Base-by-base conservation (phyloP, 2,329 filamentous ascomycete species). In the Chaetomium sp. region DNA sequence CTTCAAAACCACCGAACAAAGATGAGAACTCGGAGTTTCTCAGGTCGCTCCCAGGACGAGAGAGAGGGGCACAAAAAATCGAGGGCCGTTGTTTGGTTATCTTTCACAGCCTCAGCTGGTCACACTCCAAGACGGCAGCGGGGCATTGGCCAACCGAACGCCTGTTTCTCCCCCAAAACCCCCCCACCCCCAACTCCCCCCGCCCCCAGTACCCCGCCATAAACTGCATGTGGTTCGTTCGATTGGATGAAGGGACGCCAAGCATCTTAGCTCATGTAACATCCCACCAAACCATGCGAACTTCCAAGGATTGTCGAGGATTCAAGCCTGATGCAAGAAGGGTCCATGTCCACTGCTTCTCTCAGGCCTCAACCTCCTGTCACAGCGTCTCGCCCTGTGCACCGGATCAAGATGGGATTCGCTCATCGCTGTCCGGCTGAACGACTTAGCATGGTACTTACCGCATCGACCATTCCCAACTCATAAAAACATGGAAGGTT, bases 91-190 rank as follows among this genome's bases (percentile, higher is more conserved):
- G 64, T 57, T 42, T 29, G 33, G 56, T 60, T 53, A 13, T 60
- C 23, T 49, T 65, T 25, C 29, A 23, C 19, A 19, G 19, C 47
- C 6, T 8, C n/a, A 27, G 57, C 51, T 12, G 63, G 57, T 65
- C 62, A 47, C 58, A 42, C 58, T 31, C 21, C 33, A n/a, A 47
- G 25, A 9, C 50, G 25, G 49, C 16, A 35, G 61, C 42, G 65
- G 58, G 61, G 57, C 54, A 62, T 56, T 58, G 42, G 27, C 65
- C 65, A 67, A 64, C 54, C 65, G 57, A 25, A 38, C 9, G 4
- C 9, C 38, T 42, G 38, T 42, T 42, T 42, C 38, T 16, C 38
- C 38, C 38, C 55, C 23, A 31, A 53, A 31, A 29, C 19, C 57
- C n/a, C n/a, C n/a, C n/a, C n/a, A n/a, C n/a, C n/a, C 31, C 58